Percentiles rank a stretch among this genome's conserved stretches.
phyloP scores from a whole-genome alignment of 345 rosid genomes.

The Schrenkiella parvula region DNA sequence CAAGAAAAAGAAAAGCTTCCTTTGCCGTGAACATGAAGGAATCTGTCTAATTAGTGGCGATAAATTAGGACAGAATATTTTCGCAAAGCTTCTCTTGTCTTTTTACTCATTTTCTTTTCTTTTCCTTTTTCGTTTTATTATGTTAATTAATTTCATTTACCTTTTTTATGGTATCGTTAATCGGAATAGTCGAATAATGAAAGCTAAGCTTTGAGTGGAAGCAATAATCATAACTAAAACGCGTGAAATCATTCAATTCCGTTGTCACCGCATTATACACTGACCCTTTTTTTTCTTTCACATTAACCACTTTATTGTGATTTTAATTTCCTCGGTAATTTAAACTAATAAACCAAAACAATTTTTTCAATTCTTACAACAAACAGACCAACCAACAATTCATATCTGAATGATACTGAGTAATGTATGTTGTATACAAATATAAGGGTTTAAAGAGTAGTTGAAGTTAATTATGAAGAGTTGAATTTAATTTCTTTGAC shows the following conservation, averaged over 20 bases:
- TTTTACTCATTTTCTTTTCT: not conserved
- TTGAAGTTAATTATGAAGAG: conserved; percentile 12
- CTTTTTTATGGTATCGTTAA: conserved; percentile 2
- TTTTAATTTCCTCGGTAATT: not conserved
- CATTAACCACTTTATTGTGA: not conserved
- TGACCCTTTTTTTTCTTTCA: not conserved
- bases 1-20: not conserved
- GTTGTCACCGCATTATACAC: conserved; percentile 21
- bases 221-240: conserved; percentile 44
- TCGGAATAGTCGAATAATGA: conserved; percentile 25
- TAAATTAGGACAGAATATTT: conserved; percentile 5
- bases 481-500: conserved; percentile 16
- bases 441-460: conserved; percentile 8
- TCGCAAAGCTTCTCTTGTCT: not conserved
- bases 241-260: conserved; percentile 38
- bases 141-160: not conserved
- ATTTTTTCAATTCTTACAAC: not conserved
- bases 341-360: not conserved
- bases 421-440: not conserved
- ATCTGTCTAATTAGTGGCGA: conserved; percentile 21
- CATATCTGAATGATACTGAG: not conserved
- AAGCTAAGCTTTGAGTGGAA: conserved; percentile 40
- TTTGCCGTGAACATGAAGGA: conserved; percentile 13
- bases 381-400: not conserved
- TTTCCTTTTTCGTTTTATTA: not conserved